Percentiles rank a stretch among this genome's conserved stretches.
Conservation (phyloP, 495 filamentous ascomycete genomes). For the Aspergillus panamensis region DNA sequence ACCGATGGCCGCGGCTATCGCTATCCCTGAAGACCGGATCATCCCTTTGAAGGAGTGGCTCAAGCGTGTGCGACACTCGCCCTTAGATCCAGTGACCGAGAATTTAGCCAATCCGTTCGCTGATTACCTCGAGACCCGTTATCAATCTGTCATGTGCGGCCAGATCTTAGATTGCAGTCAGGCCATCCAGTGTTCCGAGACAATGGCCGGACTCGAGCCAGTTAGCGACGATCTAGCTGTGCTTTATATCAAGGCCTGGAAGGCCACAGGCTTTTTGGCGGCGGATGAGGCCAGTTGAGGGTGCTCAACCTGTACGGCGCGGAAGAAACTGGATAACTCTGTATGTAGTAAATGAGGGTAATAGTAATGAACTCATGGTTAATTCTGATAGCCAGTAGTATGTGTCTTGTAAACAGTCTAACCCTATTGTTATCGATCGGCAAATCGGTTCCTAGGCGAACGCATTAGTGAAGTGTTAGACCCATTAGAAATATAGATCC, state of each 20-base stretch:
- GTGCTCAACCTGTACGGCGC: too few relatives aligned
- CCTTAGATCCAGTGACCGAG: background rate
- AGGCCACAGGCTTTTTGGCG: background rate
- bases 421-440: too few relatives aligned
- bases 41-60: slow-evolving; percentile 46
- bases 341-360: too few relatives aligned
- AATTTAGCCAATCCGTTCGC: background rate
- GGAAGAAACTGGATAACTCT: too few relatives aligned
- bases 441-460: too few relatives aligned
- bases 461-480: too few relatives aligned
- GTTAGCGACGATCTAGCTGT: background rate
- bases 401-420: too few relatives aligned
- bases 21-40: slow-evolving; percentile 31
- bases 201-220: background rate
- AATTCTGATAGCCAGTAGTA: too few relatives aligned
- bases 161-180: background rate
- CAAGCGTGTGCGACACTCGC: slow-evolving; percentile 28
- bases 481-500: too few relatives aligned
- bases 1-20: background rate
- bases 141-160: background rate
- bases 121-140: background rate
- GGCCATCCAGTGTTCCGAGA: background rate
- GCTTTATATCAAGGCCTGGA: background rate
- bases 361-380: too few relatives aligned
- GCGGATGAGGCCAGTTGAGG: too few relatives aligned